Percentiles rank a stretch among this genome's conserved stretches.
Conservation (phyloP, 352 stramenopile genomes). For the Halophytophthora polymorphica region DNA sequence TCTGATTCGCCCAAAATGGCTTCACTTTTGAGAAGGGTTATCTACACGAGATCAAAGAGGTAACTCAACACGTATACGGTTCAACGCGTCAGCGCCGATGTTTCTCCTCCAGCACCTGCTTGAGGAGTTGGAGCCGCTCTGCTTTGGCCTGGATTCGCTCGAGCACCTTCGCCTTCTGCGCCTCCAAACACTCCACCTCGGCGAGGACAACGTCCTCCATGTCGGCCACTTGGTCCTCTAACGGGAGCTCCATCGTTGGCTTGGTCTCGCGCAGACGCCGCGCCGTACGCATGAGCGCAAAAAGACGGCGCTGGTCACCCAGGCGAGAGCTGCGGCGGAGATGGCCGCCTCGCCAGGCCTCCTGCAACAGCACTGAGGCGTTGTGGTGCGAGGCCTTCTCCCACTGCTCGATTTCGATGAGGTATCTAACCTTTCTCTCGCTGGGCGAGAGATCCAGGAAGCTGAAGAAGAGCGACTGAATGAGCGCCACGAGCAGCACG, state of each 20-base stretch:
- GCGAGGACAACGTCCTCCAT: constrained; percentile 33
- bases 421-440: constrained; percentile 59
- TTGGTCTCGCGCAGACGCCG: constrained; percentile 28
- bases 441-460: constrained; percentile 62
- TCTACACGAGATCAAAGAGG: background rate
- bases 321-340: constrained; percentile 1
- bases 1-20: constrained; percentile 9
- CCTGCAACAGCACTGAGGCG: constrained; percentile 42
- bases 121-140: constrained; percentile 7
- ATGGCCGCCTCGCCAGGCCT: constrained; percentile 32
- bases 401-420: constrained; percentile 65
- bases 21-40: background rate
- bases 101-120: constrained; percentile 7
- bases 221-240: constrained; percentile 49
- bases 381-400: constrained; percentile 41
- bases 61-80: too few relatives aligned
- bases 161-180: constrained; percentile 31
- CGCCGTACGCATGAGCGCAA: constrained; percentile 21
- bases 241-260: constrained; percentile 27
- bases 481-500: constrained; percentile 61
- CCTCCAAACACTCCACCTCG: constrained; percentile 34
- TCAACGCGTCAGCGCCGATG: background rate
- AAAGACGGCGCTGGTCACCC: constrained; percentile 22
- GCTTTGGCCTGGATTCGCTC: constrained; percentile 45
- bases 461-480: constrained; percentile 76